These are phyloP conservation scores for Sugiyamaella mastotermitis DNA, from an alignment of 805 yeast species.

Conservation along the genomic window DNA sequence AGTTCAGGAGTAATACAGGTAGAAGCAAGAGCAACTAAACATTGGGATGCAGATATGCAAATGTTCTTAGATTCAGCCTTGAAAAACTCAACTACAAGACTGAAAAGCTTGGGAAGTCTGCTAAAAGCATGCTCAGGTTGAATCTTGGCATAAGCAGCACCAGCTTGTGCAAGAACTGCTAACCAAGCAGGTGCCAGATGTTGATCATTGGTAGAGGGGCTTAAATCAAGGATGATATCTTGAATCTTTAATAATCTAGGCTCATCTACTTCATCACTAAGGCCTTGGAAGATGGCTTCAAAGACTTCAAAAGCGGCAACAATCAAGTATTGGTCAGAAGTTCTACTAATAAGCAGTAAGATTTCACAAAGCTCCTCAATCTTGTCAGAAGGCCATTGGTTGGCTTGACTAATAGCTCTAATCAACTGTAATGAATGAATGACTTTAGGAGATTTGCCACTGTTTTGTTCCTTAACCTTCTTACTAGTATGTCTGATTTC, in stretches of 20 bases:
- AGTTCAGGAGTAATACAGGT: slow-evolving; percentile 58
- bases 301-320: slow-evolving; percentile 78
- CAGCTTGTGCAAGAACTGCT: slow-evolving; percentile 85
- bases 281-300: slow-evolving; percentile 67
- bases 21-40: slow-evolving; percentile 71
- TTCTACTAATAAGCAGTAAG: slow-evolving; percentile 67
- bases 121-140: slow-evolving; percentile 47
- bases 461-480: slow-evolving; percentile 27
- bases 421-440: slow-evolving; percentile 76
- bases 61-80: slow-evolving; percentile 53
- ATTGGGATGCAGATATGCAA: slow-evolving; percentile 74
- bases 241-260: slow-evolving; percentile 60
- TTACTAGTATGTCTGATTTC: slow-evolving; percentile 24
- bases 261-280: slow-evolving; percentile 47
- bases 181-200: slow-evolving; percentile 93
- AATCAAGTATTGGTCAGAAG: slow-evolving; percentile 81
- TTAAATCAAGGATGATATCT: slow-evolving; percentile 67
- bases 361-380: slow-evolving; percentile 71
- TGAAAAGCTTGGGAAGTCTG: slow-evolving; percentile 52
- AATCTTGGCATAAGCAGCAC: slow-evolving; percentile 46
- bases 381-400: slow-evolving; percentile 74
- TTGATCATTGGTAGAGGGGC: slow-evolving; percentile 75
- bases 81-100: slow-evolving; percentile 57
- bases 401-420: slow-evolving; percentile 61
- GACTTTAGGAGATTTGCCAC: slow-evolving; percentile 37